Base-by-base conservation (phyloP, 345 rosid genomes). In the Barbarea vulgaris region DNA sequence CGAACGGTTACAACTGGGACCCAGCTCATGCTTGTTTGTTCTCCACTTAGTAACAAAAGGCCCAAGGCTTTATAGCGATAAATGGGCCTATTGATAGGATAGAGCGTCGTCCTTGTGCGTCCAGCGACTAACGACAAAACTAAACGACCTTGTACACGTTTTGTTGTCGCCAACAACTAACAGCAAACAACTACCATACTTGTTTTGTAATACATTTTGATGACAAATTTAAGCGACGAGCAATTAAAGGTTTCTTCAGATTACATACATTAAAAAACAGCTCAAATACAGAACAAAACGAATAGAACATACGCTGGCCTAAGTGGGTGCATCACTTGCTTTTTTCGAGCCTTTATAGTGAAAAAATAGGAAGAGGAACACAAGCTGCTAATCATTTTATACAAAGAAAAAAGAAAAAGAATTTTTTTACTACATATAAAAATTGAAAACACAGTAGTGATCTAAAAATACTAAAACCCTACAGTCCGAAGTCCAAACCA, bases 351-450 rank as follows among this genome's bases (percentile, higher is more conserved):
- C 19, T 12, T 6, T 7, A 59, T 19, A 18, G 30, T 18, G 18
- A 39, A 13, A 39, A 22, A 22, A 6, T 37, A 28, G 19, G 28
- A 30, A 21, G 48, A 22, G 13, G 57, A 46, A n/a, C 24, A 24
- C 25, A 65, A 74, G 21, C 61, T 54, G 67, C 34, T 57, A 56
- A 66, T 57, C 34, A 57, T 55, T 65, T 63, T 74, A 74, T 47
- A 56, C 78, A 65, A 0, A 15, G 7, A 34, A 34, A 24, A 24
- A 17, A 21, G 27, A 7, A 12, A n/a, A n/a, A n/a, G n/a, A n/a
- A n/a, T n/a, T n/a, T n/a, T n/a, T n/a, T 61, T 2, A 52, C 8
- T 7, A 25, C 52, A 69, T 39, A 33, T 15, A 9, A 19, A 11
- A 12, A 33, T 24, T 1, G 6, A 31, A 67, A 7, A 28, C 28